Evolutionary conservation across 1,139 yeast species (phyloP).

Genomic region (Taphrina flavorubra): DNA sequence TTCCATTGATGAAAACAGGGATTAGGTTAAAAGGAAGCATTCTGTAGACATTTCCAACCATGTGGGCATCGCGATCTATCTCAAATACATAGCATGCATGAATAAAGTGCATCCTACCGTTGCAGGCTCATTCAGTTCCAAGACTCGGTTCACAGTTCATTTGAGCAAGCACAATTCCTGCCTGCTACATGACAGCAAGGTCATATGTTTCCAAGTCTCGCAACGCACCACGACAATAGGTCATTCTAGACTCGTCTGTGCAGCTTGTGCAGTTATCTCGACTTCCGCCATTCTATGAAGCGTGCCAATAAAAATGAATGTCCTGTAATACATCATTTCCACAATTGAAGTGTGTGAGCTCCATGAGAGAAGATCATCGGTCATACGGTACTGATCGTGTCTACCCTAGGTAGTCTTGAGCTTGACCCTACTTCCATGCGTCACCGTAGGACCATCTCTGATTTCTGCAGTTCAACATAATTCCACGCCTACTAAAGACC

Average conservation of each 20-base stretch:
- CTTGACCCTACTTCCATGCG: conserved; percentile 6
- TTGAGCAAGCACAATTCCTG: no score
- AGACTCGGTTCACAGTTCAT: no score
- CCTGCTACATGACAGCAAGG: no score
- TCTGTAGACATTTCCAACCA: conserved; percentile 7
- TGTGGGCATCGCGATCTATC: not conserved
- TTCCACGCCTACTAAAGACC: not conserved
- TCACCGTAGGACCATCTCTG: conserved; percentile 12
- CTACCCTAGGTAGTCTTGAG: conserved; percentile 3
- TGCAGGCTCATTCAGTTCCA: not conserved
- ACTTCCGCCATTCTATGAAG: no score
- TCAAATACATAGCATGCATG: not conserved
- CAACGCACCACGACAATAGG: no score
- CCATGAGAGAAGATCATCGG: not conserved
- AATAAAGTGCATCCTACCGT: not conserved
- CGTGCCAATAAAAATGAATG: no score
- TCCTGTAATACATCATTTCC: no score
- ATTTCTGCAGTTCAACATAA: conserved; percentile 6
- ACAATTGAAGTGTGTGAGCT: not conserved
- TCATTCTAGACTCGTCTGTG: no score
- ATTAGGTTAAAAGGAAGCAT: conserved; percentile 21
- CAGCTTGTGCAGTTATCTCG: no score
- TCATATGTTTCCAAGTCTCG: no score
- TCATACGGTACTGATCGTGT: not conserved
- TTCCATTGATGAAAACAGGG: conserved; percentile 34